These are phyloP conservation scores for Alternaria gaisen DNA, from an alignment of 2,329 filamentous ascomycete species.

Conservation along the genomic window DNA sequence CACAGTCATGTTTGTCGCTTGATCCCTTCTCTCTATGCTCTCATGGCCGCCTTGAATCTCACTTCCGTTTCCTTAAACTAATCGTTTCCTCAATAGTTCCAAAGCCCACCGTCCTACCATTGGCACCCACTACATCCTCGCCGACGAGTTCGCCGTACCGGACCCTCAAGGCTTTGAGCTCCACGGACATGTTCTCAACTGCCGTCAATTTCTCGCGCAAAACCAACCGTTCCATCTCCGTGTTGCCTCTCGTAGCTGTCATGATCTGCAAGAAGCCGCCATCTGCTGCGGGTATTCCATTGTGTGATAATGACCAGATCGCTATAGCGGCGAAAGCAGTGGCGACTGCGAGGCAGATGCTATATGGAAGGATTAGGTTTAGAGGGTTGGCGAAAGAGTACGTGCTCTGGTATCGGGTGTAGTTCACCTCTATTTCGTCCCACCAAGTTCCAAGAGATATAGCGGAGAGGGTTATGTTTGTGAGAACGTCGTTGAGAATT, in stretches of 20 bases:
- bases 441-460: background rate
- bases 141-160: too few relatives aligned
- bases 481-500: background rate
- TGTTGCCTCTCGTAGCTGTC: background rate
- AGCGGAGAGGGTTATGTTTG: background rate
- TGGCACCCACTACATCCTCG: too few relatives aligned
- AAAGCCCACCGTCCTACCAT: too few relatives aligned
- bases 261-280: background rate
- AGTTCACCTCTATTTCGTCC: too few relatives aligned
- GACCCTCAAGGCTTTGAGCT: too few relatives aligned
- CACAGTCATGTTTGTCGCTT: too few relatives aligned
- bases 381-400: accelerated
- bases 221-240: background rate
- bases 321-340: background rate
- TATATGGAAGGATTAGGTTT: background rate
- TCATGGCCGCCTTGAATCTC: too few relatives aligned
- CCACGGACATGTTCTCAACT: too few relatives aligned
- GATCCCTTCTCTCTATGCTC: too few relatives aligned
- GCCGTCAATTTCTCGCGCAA: too few relatives aligned
- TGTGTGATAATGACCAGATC: background rate
- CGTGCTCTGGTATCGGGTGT: background rate
- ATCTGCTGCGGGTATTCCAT: background rate
- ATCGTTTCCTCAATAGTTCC: too few relatives aligned
- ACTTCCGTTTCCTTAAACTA: too few relatives aligned
- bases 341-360: background rate